Percentiles rank a stretch among this genome's conserved stretches.
phyloP scores from a whole-genome alignment of 164 flowering plant species.

The Cinnamomum micranthum region DNA sequence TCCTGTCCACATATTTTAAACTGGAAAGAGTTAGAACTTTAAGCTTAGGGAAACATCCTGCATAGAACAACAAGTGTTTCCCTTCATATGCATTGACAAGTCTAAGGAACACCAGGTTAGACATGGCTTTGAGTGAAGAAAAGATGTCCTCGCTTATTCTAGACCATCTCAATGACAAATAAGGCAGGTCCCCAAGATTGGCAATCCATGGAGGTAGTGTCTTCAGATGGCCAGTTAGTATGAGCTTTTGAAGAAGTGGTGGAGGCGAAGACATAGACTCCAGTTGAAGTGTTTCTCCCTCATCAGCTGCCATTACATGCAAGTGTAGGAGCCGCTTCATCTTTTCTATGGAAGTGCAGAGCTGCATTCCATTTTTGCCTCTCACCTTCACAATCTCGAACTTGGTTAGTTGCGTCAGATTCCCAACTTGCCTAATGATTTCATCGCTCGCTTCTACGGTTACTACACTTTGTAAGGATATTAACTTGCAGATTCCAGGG shows the following conservation, averaged over 20 bases:
- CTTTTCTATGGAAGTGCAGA: not conserved
- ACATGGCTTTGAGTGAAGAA: slow-evolving; percentile 19
- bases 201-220: slow-evolving; percentile 29
- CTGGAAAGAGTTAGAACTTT: slow-evolving; percentile 19
- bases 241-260: slow-evolving; percentile 27
- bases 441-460: not conserved
- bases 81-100: slow-evolving; percentile 28
- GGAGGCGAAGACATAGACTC: not conserved
- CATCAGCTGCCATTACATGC: not conserved
- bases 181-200: slow-evolving; percentile 21
- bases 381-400: not conserved
- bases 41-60: slow-evolving; percentile 30
- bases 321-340: not conserved
- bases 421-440: not conserved
- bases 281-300: not conserved
- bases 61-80: slow-evolving; percentile 17
- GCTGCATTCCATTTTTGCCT: not conserved
- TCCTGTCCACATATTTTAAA: slow-evolving; percentile 14
- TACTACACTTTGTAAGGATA: not conserved
- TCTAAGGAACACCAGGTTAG: slow-evolving; percentile 24
- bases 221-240: slow-evolving; percentile 21
- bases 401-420: not conserved
- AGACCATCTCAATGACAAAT: slow-evolving; percentile 20
- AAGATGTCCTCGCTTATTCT: slow-evolving; percentile 16
- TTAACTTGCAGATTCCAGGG: not conserved